A percentile compares a stretch with the other conserved stretches of the same genome.
Evolutionary conservation across 768 basidiomycete species (phyloP).

Genomic region (Panellus pusillus): DNA sequence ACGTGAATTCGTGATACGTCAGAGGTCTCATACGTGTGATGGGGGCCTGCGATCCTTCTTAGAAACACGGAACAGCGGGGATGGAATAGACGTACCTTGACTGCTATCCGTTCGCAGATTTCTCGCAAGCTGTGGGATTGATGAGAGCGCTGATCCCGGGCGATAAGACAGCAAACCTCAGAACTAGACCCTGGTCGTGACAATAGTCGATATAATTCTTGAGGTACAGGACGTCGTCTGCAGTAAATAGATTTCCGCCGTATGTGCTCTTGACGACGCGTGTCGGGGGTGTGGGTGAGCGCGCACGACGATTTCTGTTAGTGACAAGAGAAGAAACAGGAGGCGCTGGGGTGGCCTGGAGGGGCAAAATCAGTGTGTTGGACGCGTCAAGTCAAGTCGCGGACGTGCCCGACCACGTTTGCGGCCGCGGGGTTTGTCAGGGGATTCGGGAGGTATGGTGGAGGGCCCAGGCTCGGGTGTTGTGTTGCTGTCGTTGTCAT

Average conservation of each 20-base stretch:
- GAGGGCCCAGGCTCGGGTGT: constrained; percentile 41
- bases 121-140: constrained; percentile 57
- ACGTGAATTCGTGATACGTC: neutral
- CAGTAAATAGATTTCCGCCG: constrained; percentile 84
- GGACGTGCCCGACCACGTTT: constrained; percentile 61
- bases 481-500: constrained; percentile 39
- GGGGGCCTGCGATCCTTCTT: constrained; percentile 57
- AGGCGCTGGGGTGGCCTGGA: constrained; percentile 60
- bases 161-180: constrained; percentile 50
- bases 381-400: neutral
- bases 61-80: neutral
- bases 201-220: constrained; percentile 91
- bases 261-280: constrained; percentile 88
- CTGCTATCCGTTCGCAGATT: constrained; percentile 84
- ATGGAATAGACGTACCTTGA: constrained; percentile 53
- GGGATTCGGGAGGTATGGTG: constrained; percentile 26
- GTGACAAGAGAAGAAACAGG: constrained; percentile 66
- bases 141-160: neutral
- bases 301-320: constrained; percentile 66
- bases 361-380: neutral
- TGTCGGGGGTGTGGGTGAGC: constrained; percentile 82
- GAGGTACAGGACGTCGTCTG: constrained; percentile 79
- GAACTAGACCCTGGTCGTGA: constrained; percentile 80
- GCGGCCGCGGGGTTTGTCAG: constrained; percentile 60
- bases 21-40: constrained; percentile 68